Percentiles rank a stretch among this genome's conserved stretches.
Conservation (phyloP, 2,329 filamentous ascomycete genomes). For the Colletotrichum sp. region DNA sequence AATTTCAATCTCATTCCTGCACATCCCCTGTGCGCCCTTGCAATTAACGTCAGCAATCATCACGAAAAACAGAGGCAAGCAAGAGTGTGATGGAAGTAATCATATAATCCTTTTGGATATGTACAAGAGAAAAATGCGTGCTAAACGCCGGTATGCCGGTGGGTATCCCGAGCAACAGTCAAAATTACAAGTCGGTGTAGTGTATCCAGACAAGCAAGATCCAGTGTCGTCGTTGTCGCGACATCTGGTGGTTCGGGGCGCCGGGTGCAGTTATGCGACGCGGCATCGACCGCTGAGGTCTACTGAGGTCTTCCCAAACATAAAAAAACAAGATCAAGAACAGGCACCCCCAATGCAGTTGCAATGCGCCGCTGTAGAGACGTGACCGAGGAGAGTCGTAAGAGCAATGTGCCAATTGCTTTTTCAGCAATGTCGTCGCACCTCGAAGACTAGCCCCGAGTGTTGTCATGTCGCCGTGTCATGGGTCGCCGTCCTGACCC, state of each 20-base stretch:
- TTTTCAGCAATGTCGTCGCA: slow-evolving; percentile 7
- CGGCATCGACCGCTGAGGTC: neutral
- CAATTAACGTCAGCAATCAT: neutral
- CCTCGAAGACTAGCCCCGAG: slow-evolving; percentile 13
- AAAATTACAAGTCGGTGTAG: slow-evolving; percentile 15
- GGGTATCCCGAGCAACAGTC: slow-evolving; percentile 6
- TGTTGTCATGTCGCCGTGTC: slow-evolving; percentile 13
- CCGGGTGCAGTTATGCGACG: neutral
- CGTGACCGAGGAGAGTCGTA: slow-evolving; percentile 11
- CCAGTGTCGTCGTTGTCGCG: neutral
- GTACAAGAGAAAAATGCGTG: slow-evolving; percentile 15
- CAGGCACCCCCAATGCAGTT: slow-evolving; percentile 5
- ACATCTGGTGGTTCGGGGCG: neutral
- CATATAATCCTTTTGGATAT: slow-evolving; percentile 18
- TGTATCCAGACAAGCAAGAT: slow-evolving; percentile 9
- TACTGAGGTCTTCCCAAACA: neutral
- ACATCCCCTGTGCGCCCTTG: neutral
- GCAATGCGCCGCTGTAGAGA: slow-evolving; percentile 9
- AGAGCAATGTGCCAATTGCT: slow-evolving; percentile 15
- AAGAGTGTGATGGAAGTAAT: neutral
- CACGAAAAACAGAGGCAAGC: neutral
- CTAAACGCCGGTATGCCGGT: neutral
- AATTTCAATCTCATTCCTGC: neutral
- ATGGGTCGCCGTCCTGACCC: slow-evolving; percentile 3
- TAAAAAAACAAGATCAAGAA: neutral